Evolutionary conservation across 2,329 filamentous ascomycete species (phyloP).

Genomic region (Fusarium torreyae): DNA sequence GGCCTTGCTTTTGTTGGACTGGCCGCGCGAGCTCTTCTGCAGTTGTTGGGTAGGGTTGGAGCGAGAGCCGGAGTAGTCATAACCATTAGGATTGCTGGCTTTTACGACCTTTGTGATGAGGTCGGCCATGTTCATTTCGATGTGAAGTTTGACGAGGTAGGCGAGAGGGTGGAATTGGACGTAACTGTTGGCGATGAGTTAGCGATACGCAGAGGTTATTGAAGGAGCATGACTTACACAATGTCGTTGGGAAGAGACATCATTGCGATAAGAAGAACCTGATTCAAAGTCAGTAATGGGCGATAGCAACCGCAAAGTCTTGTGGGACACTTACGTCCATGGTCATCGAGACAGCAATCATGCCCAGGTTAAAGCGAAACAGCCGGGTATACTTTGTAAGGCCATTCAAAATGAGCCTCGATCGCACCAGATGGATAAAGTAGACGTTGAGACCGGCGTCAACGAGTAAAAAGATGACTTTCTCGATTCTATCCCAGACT

Average conservation of each 20-base stretch:
- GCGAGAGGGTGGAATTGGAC: slow-evolving; percentile 67
- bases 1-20: slow-evolving; percentile 18
- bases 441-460: slow-evolving; percentile 67
- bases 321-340: slow-evolving; percentile 44
- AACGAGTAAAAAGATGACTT: slow-evolving; percentile 65
- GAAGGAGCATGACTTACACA: slow-evolving; percentile 41
- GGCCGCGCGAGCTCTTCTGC: slow-evolving; percentile 32
- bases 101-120: slow-evolving; percentile 61
- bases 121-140: slow-evolving; percentile 68
- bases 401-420: slow-evolving; percentile 62
- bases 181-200: slow-evolving; percentile 42
- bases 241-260: slow-evolving; percentile 52
- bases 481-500: slow-evolving; percentile 68
- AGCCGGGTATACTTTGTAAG: slow-evolving; percentile 65
- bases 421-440: slow-evolving; percentile 64
- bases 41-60: slow-evolving; percentile 30
- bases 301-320: fast-evolving
- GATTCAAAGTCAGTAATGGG: neutral
- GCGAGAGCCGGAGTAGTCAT: slow-evolving; percentile 46
- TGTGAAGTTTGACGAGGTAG: slow-evolving; percentile 68
- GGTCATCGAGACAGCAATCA: slow-evolving; percentile 52
- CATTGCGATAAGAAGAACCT: slow-evolving; percentile 51
- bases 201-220: neutral
- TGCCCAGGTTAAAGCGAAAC: slow-evolving; percentile 54
- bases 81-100: slow-evolving; percentile 42